Evolutionary conservation across 208 protist genomes (phyloP), one percentile per base, ranked within the genome.

Genomic region (Trypanosomatidae sp.): DNA sequence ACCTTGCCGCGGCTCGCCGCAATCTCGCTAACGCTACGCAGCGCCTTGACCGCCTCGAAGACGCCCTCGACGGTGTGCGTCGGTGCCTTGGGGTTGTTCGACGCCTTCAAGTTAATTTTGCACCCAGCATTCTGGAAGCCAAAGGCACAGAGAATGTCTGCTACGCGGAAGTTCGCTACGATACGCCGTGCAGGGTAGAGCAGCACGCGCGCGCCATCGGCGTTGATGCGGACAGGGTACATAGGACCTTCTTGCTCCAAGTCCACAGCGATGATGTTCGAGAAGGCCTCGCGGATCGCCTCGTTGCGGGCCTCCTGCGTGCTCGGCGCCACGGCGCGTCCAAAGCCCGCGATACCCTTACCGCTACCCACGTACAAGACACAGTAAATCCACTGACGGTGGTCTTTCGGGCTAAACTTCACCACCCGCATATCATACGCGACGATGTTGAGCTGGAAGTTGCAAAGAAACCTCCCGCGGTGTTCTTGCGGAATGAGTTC

Each of bases 101-200:
- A 83, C 39, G 90, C 81, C 67, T 78, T 76, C 46, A 94, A 76
- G 77, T 96, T 96, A 41, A 98, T 88, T 55, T 91, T 86, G 80
- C 91, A 94, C 25, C 94, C 94, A 3, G 91, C 94, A 69, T 96
- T 91, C 76, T 97, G 91, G 81, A 98, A 98, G 50, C 94, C 94
- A 80, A 98, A 98, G n/a, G 94, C 94, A 65, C 94, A 98, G 25
- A 98, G 84, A 80, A 98, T 95, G 72, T 98, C 94, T 15, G 94
- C 94, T 17, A 97, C 88, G 67, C 91, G 89, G 71, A 95, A 96
- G 73, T 96, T 96, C 19, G 94, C 94, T 44, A 98, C 92, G 82
- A 98, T 95, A 62, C 91, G 87, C 69, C 85, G 86, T 0, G 94
- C 88, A 46, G 94, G 94, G 79, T 98, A 98, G 22, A 98, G 82